phyloP scores from a whole-genome alignment of 805 yeast genomes.

The Komagataella pseudopastoris region DNA sequence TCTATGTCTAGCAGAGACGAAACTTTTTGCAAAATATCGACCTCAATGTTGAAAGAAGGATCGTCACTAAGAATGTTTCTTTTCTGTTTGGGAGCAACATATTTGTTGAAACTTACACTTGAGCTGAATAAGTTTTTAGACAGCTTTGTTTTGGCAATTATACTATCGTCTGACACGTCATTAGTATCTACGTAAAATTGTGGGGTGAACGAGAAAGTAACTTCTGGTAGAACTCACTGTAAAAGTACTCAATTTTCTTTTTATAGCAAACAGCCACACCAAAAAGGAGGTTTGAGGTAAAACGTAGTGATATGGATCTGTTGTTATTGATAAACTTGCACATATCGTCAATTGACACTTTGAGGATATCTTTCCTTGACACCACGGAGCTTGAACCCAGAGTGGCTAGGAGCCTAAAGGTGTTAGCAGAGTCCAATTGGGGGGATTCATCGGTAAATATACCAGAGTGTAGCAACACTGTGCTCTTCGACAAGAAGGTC shows the following conservation, averaged over 20 bases:
- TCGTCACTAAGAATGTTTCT: constrained; percentile 20
- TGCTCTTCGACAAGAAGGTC: constrained; percentile 1
- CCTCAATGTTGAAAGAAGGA: constrained; percentile 20
- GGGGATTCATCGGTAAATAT: constrained; percentile 4
- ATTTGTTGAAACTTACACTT: not conserved
- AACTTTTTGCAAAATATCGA: constrained; percentile 13
- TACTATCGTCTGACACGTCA: constrained; percentile 2
- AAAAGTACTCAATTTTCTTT: constrained; percentile 32
- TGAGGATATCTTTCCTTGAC: constrained; percentile 17
- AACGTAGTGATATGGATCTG: constrained; percentile 15
- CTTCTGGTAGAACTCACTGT: constrained; percentile 10
- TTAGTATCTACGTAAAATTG: not conserved
- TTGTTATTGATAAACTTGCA: constrained; percentile 19
- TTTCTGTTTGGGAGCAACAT: not conserved
- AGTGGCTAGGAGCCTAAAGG: constrained; percentile 16
- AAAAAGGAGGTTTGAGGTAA: constrained; percentile 28
- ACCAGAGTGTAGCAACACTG: constrained; percentile 17
- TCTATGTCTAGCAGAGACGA: not conserved
- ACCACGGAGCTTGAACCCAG: constrained; percentile 13
- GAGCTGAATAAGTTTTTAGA: not conserved
- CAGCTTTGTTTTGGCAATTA: constrained; percentile 2
- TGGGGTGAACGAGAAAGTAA: not conserved
- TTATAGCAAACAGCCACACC: constrained; percentile 36
- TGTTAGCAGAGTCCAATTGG: constrained; percentile 2
- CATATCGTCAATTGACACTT: constrained; percentile 25